phyloP scores from a whole-genome alignment of 129 eudicot genomes.

The Flaveria robusta region DNA sequence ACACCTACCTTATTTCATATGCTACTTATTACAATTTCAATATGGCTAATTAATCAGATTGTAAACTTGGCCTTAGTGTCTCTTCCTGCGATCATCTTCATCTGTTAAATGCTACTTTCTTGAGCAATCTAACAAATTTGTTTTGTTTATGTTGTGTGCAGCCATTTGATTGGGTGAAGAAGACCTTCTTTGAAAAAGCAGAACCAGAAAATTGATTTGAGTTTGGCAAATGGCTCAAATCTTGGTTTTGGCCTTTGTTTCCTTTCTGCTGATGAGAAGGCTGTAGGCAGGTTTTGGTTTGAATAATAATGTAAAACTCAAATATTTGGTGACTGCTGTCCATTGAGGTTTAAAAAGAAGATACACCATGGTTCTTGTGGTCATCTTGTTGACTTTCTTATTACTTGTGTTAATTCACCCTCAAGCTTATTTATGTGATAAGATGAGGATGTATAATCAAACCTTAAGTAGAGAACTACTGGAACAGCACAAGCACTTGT shows the following conservation, averaged over 20 bases:
- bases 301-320: slow-evolving; percentile 35
- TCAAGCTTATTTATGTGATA: neutral
- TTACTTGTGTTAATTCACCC: neutral
- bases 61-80: neutral
- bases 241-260: slow-evolving; percentile 30
- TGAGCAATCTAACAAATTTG: slow-evolving; percentile 17
- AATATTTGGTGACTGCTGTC: neutral
- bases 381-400: neutral
- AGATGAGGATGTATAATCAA: too few relatives aligned
- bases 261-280: slow-evolving; percentile 39
- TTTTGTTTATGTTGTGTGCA: slow-evolving; percentile 27
- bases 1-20: neutral
- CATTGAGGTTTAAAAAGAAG: neutral
- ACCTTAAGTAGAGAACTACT: too few relatives aligned
- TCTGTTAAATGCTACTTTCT: neutral
- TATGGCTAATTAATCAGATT: neutral
- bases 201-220: slow-evolving; percentile 36
- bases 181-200: slow-evolving; percentile 47
- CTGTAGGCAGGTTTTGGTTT: slow-evolving; percentile 34
- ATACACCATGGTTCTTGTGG: slow-evolving; percentile 15
- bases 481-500: too few relatives aligned
- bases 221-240: slow-evolving; percentile 19
- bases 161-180: slow-evolving; percentile 53
- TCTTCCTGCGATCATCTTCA: neutral
- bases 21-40: neutral